Percentiles rank a stretch among this genome's conserved stretches.
Evolutionary conservation across 331 rosid genomes (phyloP).

Genomic region (Pyrus hybrid): DNA sequence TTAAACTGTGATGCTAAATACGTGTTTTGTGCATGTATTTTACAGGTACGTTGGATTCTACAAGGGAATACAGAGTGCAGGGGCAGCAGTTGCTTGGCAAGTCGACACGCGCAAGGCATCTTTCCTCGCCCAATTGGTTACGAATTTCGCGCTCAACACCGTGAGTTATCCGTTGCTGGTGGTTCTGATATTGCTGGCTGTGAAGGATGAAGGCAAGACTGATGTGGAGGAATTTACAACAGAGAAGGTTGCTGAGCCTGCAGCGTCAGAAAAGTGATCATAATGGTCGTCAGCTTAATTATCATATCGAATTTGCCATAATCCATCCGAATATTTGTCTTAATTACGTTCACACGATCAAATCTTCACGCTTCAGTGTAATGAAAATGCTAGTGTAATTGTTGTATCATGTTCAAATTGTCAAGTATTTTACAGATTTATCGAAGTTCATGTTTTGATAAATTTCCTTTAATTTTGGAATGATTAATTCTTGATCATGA

Average conservation of each 20-base stretch:
- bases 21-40: background rate
- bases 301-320: background rate
- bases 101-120: slow-evolving; percentile 48
- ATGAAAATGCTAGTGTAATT: too few species aligned
- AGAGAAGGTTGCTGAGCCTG: slow-evolving; percentile 13
- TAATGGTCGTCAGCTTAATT: background rate
- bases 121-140: slow-evolving; percentile 44
- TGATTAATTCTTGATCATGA: background rate
- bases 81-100: slow-evolving; percentile 99
- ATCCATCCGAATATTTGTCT: background rate
- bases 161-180: slow-evolving; percentile 60
- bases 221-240: slow-evolving; percentile 18
- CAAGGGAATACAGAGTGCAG: slow-evolving; percentile 93
- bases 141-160: slow-evolving; percentile 62
- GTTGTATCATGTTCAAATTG: background rate
- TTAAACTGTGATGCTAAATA: background rate
- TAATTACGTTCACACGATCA: background rate
- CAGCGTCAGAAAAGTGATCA: slow-evolving; percentile 6
- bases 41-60: slow-evolving; percentile 80
- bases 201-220: slow-evolving; percentile 38
- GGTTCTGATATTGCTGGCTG: slow-evolving; percentile 55
- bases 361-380: background rate
- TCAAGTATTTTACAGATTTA: background rate
- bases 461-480: background rate
- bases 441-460: background rate